Conservation (phyloP, 2,329 filamentous ascomycete genomes). For the Harringtonia lauricola region DNA sequence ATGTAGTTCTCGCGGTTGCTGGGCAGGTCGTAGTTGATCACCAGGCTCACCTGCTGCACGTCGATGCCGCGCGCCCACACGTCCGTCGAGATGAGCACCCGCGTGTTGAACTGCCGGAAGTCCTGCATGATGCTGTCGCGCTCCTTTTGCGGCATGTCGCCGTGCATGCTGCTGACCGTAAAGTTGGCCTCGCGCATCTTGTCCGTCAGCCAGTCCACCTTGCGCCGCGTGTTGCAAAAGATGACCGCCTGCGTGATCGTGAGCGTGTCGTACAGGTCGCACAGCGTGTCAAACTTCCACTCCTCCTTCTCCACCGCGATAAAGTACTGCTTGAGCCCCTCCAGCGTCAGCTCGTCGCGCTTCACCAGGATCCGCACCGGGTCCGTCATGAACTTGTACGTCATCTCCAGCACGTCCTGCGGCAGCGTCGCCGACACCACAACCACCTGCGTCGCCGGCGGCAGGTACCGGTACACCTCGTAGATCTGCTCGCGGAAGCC, state of each 20-base stretch:
- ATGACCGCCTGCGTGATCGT: slow-evolving; percentile 99
- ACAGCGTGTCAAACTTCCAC: slow-evolving; percentile 99
- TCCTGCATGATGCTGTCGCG: slow-evolving; percentile 99
- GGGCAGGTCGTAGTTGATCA: slow-evolving; percentile 98
- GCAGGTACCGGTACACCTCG: slow-evolving; percentile 94
- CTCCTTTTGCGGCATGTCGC: slow-evolving; percentile 98
- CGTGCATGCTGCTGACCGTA: slow-evolving; percentile 97
- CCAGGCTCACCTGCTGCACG: slow-evolving; percentile 93
- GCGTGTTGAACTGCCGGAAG: slow-evolving; percentile 91
- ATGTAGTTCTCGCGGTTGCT: slow-evolving; percentile 99
- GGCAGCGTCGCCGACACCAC: slow-evolving; percentile 94
- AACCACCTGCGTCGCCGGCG: slow-evolving; percentile 94
- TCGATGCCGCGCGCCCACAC: slow-evolving; percentile 98
- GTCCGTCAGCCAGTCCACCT: slow-evolving; percentile 98
- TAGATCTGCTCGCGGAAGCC: slow-evolving; percentile 98
- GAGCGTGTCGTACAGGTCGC: slow-evolving; percentile 95
- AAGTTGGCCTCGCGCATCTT: slow-evolving; percentile 99
- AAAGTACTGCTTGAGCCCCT: slow-evolving; percentile 97
- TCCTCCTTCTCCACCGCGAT: slow-evolving; percentile 99
- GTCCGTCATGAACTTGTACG: slow-evolving; percentile 99
- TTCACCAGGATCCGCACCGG: slow-evolving; percentile 94
- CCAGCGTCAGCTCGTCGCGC: slow-evolving; percentile 95
- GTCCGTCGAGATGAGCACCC: slow-evolving; percentile 93
- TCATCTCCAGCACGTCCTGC: slow-evolving; percentile 98
- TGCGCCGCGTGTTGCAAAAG: slow-evolving; percentile 97